These are phyloP conservation scores for Tylopilus sp. DNA, from an alignment of 768 basidiomycete species.

Conservation along the genomic window DNA sequence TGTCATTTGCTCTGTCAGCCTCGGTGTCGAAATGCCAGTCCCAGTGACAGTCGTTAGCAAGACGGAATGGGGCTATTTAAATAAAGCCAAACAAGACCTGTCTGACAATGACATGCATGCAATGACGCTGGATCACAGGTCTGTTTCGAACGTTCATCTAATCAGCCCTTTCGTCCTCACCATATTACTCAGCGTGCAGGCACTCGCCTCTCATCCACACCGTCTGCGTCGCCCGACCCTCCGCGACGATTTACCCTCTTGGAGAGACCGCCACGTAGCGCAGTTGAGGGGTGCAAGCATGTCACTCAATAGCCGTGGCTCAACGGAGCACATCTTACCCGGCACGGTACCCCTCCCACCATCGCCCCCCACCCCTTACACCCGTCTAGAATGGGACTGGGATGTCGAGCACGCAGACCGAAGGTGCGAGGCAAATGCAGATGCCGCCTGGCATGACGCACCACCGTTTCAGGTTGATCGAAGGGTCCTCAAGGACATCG, in stretches of 20 bases:
- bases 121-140: conserved; percentile 16
- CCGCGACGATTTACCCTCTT: not conserved
- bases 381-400: conserved; percentile 63
- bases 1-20: no score
- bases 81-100: conserved; percentile 30
- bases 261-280: conserved; percentile 9
- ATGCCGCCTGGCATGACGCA: conserved; percentile 56
- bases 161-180: not conserved
- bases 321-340: conserved; percentile 3
- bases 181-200: not conserved
- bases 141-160: conserved; percentile 13
- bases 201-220: not conserved
- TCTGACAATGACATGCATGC: conserved; percentile 14
- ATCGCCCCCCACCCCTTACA: not conserved
- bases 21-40: conserved; percentile 17
- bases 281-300: conserved; percentile 9
- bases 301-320: conserved; percentile 3
- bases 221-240: not conserved
- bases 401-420: conserved; percentile 69
- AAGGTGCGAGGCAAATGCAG: conserved; percentile 57
- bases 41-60: conserved; percentile 10
- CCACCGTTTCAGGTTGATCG: conserved; percentile 76
- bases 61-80: conserved; percentile 15
- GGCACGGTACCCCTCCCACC: conserved; percentile 24
- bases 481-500: conserved; percentile 69